phyloP scores from a whole-genome alignment of 495 filamentous ascomycete genomes.

The Penicilliopsis zonata region DNA sequence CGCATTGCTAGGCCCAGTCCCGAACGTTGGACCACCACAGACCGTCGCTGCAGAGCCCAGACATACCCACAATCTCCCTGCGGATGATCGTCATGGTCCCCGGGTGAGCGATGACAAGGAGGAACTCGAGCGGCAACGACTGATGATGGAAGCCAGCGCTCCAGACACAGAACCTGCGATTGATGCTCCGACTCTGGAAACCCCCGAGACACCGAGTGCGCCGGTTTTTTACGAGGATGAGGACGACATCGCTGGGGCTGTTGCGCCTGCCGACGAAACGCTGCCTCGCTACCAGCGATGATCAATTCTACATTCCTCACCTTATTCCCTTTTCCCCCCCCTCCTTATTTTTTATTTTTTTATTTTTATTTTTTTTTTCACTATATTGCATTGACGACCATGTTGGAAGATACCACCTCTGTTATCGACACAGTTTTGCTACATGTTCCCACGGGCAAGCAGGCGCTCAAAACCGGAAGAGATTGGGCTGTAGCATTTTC shows the following conservation, averaged over 20 bases:
- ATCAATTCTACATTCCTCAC: too few relatives aligned
- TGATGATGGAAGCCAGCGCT: constrained; percentile 61
- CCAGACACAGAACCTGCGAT: constrained; percentile 30
- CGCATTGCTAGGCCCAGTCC: constrained; percentile 13
- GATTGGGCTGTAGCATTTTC: neutral
- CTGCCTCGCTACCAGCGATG: constrained; percentile 37
- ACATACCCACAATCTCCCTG: constrained; percentile 5
- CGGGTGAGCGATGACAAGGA: constrained; percentile 61
- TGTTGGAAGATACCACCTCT: constrained; percentile 18
- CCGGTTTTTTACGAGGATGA: constrained; percentile 56
- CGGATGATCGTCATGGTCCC: constrained; percentile 7
- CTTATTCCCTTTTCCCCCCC: too few relatives aligned
- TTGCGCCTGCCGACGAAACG: constrained; percentile 31
- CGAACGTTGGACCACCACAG: constrained; percentile 30
- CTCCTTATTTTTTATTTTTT: constrained; percentile 7
- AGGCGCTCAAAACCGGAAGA: constrained; percentile 7
- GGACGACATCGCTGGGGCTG: constrained; percentile 28
- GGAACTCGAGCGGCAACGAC: constrained; percentile 64
- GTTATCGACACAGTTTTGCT: constrained; percentile 14
- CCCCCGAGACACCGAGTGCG: constrained; percentile 43
- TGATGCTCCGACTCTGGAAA: constrained; percentile 26
- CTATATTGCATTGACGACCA: constrained; percentile 18
- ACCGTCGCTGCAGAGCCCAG: constrained; percentile 16
- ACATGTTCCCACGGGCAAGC: constrained; percentile 2
- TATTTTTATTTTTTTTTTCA: constrained; percentile 4